Percentiles rank a stretch among this genome's conserved stretches.
phyloP scores from a whole-genome alignment of 441 rosid genomes.

The Omphalea diandra region DNA sequence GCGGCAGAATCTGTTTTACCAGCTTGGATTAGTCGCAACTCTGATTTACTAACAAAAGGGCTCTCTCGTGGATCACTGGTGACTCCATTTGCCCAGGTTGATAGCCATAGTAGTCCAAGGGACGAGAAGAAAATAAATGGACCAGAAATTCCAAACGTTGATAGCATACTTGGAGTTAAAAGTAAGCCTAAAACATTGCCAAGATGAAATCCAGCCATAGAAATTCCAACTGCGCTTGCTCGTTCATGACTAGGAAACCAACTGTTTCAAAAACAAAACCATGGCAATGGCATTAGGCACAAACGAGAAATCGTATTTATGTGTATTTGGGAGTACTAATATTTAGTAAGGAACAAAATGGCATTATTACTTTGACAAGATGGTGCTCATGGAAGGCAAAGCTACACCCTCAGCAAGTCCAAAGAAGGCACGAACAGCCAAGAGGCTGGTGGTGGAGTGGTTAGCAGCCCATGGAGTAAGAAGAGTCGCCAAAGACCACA shows the following conservation, averaged over 20 bases:
- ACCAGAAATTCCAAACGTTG: conserved; percentile 66
- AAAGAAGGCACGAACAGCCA: conserved; percentile 74
- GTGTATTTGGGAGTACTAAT: no score
- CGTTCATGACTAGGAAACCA: conserved; percentile 87
- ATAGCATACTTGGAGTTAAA: conserved; percentile 73
- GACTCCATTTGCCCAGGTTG: conserved; percentile 55
- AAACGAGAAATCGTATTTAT: no score
- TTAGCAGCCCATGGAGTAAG: conserved; percentile 94
- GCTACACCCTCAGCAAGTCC: conserved; percentile 97
- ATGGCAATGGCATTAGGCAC: no score
- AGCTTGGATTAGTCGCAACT: conserved; percentile 65
- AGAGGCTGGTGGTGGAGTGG: conserved; percentile 66
- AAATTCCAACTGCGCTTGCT: conserved; percentile 88
- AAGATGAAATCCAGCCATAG: conserved; percentile 97
- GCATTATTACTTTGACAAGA: conserved; percentile 60
- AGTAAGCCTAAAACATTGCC: conserved; percentile 82
- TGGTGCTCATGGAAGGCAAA: conserved; percentile 82
- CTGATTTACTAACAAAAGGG: conserved; percentile 52
- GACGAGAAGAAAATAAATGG: conserved; percentile 79
- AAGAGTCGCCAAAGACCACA: conserved; percentile 95
- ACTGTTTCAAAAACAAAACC: conserved; percentile 31
- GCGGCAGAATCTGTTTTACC: conserved; percentile 50
- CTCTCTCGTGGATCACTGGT: conserved; percentile 67
- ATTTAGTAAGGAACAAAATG: not conserved
- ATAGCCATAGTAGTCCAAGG: conserved; percentile 69